phyloP scores from a whole-genome alignment of 306 rosid genomes.

The Castanea crenata region DNA sequence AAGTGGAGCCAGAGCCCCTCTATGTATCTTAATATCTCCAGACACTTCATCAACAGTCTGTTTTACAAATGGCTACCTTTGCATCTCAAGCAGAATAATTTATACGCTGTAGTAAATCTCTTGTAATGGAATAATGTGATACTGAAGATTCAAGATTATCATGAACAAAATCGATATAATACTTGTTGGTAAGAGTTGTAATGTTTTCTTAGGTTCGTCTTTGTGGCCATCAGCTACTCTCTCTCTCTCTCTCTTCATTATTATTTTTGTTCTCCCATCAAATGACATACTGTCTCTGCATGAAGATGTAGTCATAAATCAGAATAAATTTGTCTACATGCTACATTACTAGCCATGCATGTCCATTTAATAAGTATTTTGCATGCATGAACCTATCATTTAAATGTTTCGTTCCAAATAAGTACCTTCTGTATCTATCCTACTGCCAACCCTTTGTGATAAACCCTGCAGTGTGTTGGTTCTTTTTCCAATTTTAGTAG shows the following conservation, averaged over 20 bases:
- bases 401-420: not conserved
- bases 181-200: not conserved
- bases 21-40: conserved; percentile 40
- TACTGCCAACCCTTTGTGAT: not conserved
- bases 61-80: not conserved
- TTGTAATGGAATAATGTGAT: not conserved
- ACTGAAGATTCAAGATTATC: not conserved
- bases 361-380: not conserved
- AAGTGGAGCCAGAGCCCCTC: conserved; percentile 78
- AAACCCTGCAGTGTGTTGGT: not conserved
- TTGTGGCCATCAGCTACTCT: not conserved
- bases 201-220: not conserved
- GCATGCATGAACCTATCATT: not conserved
- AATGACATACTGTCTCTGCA: not conserved
- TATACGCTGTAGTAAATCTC: not conserved
- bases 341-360: not conserved
- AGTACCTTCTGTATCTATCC: not conserved
- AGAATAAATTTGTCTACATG: not conserved
- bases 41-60: not conserved
- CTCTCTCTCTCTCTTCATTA: not conserved
- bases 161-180: not conserved
- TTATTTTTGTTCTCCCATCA: not conserved
- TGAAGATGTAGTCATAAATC: not conserved
- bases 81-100: conserved; percentile 1
- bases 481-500: not conserved